Evolutionary conservation across 345 rosid genomes (phyloP).

Genomic region (Pugionium cornutum): DNA sequence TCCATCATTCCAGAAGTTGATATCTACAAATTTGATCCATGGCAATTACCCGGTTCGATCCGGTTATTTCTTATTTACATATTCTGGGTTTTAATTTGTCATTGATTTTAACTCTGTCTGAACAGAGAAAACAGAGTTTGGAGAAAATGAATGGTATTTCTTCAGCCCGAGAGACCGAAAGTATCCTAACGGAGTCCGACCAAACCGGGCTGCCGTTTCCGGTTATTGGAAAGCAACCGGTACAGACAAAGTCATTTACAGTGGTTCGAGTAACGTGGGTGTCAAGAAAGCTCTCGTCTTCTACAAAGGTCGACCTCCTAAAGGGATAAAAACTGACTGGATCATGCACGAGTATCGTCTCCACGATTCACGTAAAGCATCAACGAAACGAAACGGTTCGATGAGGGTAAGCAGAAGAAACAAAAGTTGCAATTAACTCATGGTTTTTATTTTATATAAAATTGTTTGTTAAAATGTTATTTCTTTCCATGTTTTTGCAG

Average conservation of each 20-base stretch:
- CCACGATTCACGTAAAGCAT: slow-evolving; percentile 47
- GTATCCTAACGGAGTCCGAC: slow-evolving; percentile 74
- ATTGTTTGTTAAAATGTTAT: background rate
- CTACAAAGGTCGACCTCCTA: slow-evolving; percentile 81
- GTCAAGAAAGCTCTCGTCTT: slow-evolving; percentile 91
- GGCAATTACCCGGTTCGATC: slow-evolving; percentile 84
- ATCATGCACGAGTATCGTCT: slow-evolving; percentile 95
- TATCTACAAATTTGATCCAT: slow-evolving; percentile 93
- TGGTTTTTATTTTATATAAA: background rate
- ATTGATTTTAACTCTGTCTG: background rate
- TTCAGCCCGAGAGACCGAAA: slow-evolving; percentile 21
- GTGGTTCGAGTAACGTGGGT: slow-evolving; percentile 56
- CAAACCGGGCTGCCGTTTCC: slow-evolving; percentile 73
- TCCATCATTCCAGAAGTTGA: slow-evolving; percentile 87
- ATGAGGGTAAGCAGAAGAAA: slow-evolving; percentile 56
- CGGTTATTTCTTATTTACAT: background rate
- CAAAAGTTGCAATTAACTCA: background rate
- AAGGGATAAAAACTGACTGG: slow-evolving; percentile 84
- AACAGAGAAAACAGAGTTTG: slow-evolving; percentile 65
- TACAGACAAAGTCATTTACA: slow-evolving; percentile 60
- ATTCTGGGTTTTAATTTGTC: background rate
- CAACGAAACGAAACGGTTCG: slow-evolving; percentile 49
- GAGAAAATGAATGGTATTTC: slow-evolving; percentile 78
- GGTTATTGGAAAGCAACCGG: slow-evolving; percentile 88
- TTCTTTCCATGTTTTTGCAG: slow-evolving; percentile 44